phyloP scores from a whole-genome alignment of 345 rosid genomes.

The Crucihimalaya himalaica region DNA sequence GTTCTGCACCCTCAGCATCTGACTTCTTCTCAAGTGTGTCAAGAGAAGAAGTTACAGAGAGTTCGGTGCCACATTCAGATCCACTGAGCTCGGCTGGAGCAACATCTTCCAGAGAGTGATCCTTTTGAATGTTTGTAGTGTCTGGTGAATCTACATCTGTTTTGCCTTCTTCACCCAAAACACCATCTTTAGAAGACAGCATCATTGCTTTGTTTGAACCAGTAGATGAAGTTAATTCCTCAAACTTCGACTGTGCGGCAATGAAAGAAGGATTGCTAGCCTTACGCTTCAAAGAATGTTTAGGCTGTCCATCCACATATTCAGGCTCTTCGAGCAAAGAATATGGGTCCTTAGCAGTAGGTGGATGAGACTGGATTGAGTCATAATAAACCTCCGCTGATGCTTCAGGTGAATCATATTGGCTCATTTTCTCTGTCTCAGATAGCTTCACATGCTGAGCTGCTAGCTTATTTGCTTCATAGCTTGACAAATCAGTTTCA shows the following conservation, averaged over 20 bases:
- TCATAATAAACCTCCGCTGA: constrained; percentile 40
- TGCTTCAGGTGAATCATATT: constrained; percentile 46
- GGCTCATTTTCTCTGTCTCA: constrained; percentile 41
- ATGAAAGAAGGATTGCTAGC: constrained; percentile 67
- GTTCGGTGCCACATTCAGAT: constrained; percentile 92
- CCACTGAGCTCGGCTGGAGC: constrained; percentile 49
- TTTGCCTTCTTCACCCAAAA: constrained; percentile 47
- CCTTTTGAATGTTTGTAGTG: constrained; percentile 31
- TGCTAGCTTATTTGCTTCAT: constrained; percentile 40
- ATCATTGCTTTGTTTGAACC: constrained; percentile 44
- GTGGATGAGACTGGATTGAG: constrained; percentile 41
- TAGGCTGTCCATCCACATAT: constrained; percentile 54
- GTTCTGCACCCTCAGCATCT: constrained; percentile 53
- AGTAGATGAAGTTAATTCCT: constrained; percentile 59
- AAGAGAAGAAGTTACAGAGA: constrained; percentile 85
- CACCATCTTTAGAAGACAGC: constrained; percentile 47
- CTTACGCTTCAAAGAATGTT: constrained; percentile 65
- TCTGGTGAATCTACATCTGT: constrained; percentile 41
- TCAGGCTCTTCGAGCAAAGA: constrained; percentile 44
- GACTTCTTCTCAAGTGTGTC: constrained; percentile 72
- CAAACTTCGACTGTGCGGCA: constrained; percentile 74
- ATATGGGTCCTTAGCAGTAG: constrained; percentile 37
- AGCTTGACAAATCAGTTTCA: constrained; percentile 46
- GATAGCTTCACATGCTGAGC: constrained; percentile 39
- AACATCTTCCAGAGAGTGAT: constrained; percentile 44